Conservation (phyloP, 2,329 filamentous ascomycete genomes). For the Stachybotrys chartarum region DNA sequence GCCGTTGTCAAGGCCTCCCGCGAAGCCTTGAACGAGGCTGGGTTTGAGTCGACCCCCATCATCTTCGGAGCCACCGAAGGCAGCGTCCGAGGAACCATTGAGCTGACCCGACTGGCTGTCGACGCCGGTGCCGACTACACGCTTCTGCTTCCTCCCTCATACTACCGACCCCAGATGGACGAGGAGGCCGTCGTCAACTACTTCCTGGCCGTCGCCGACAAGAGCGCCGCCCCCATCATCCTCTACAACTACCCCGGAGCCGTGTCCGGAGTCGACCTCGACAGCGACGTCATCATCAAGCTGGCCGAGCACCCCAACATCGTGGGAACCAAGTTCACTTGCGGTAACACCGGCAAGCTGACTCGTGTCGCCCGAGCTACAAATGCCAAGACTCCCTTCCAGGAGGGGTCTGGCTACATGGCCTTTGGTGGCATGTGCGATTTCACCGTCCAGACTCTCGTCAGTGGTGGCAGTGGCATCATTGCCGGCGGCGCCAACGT, state of each 20-base stretch:
- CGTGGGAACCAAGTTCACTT: conserved; percentile 85
- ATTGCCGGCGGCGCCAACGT: conserved; percentile 83
- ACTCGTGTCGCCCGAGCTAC: conserved; percentile 71
- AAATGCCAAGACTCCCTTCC: conserved; percentile 59
- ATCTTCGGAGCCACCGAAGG: conserved; percentile 78
- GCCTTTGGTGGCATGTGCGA: conserved; percentile 84
- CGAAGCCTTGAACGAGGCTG: conserved; percentile 74
- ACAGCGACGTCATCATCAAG: conserved; percentile 77
- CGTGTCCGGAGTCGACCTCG: conserved; percentile 81
- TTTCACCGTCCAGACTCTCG: conserved; percentile 76
- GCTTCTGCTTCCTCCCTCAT: conserved; percentile 72
- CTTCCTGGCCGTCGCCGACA: conserved; percentile 69
- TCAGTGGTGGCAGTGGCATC: conserved; percentile 73
- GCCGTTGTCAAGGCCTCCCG: conserved; percentile 71
- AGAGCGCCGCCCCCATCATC: conserved; percentile 68
- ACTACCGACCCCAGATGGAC: conserved; percentile 73
- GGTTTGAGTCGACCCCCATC: conserved; percentile 68
- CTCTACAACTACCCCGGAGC: conserved; percentile 90
- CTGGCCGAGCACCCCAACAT: conserved; percentile 78
- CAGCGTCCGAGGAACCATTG: conserved; percentile 73
- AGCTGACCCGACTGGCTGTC: conserved; percentile 60
- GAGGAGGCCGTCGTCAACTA: conserved; percentile 67
- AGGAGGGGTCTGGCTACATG: conserved; percentile 63
- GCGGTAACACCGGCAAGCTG: conserved; percentile 83
- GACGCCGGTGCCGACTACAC: conserved; percentile 72